A percentile compares a stretch with the other conserved stretches of the same genome.
phyloP scores from a whole-genome alignment of 441 rosid genomes.

The Erysimum cheiri region DNA sequence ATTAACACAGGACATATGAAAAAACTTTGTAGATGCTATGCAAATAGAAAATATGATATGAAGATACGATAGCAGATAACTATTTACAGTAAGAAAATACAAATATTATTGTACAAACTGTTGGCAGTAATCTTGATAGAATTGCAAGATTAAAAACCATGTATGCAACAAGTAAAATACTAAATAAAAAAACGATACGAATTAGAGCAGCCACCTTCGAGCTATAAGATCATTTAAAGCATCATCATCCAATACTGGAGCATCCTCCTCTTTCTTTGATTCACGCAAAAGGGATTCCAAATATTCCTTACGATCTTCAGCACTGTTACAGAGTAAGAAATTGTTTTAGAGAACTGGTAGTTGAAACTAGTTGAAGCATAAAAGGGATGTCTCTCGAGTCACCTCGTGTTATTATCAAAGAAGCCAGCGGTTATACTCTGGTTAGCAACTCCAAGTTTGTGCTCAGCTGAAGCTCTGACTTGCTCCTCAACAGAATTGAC shows the following conservation, averaged over 20 bases:
- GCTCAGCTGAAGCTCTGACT: conserved; percentile 97
- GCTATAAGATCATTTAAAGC: conserved; percentile 83
- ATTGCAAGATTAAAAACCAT: conserved; percentile 1
- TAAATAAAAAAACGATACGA: conserved; percentile 4
- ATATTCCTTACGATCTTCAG: conserved; percentile 96
- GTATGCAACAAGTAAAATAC: conserved; percentile 7
- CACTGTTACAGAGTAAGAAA: conserved; percentile 56
- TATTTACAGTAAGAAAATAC: neutral
- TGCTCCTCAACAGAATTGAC: conserved; percentile 96
- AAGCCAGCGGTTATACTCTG: conserved; percentile 99
- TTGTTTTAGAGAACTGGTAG: conserved; percentile 28
- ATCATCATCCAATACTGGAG: conserved; percentile 92
- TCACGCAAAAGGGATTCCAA: conserved; percentile 88
- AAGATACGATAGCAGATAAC: neutral
- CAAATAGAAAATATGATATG: conserved; percentile 6
- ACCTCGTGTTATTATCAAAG: conserved; percentile 97
- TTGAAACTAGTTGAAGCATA: conserved; percentile 25
- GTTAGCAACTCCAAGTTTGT: conserved; percentile 97
- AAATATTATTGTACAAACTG: neutral
- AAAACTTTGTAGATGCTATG: conserved; percentile 2
- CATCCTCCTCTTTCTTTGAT: conserved; percentile 91
- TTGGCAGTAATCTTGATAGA: neutral
- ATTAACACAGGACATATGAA: neutral
- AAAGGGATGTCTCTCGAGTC: conserved; percentile 30
- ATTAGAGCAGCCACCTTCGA: conserved; percentile 74